Evolutionary conservation across 495 filamentous ascomycete genomes (phyloP), one percentile per base, ranked within the genome.

Genomic region (Penicillium taxi): DNA sequence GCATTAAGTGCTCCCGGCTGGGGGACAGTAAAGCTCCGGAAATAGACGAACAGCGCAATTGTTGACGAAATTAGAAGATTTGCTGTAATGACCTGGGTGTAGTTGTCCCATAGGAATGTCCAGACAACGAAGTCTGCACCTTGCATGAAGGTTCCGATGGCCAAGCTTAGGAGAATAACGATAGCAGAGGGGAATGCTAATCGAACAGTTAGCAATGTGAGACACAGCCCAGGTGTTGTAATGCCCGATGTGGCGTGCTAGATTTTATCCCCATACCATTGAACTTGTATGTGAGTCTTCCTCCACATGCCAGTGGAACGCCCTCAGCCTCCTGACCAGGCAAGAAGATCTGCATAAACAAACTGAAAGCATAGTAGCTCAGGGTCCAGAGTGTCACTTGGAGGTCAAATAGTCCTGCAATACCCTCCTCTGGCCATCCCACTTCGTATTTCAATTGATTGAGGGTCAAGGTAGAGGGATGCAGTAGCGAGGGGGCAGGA

Each of bases 61-160:
- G 54, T 40, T 25, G 74, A 80, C 6, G 82, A 64, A 51, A 96
- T 81, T 39, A 90, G 42, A 31, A 95, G 67, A 56, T 89, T 89
- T 34, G 80, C 76, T 0, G 87, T 93, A 18, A 94, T 72, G 37
- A 98, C 72, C 51, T 86, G 84, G 20, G 86, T 41, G 56, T 87
- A 90, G 60, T 96, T 90, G 57, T 94, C 79, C 69, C 82, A 81
- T 47, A 98, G 81, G 67, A 84, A 98, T 13, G 81, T 85, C 91
- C 89, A 98, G 17, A 94, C 65, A 8, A 76, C 72, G 54, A 94
- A 96, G 21, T 86, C 72, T 13, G 86, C 72, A 20, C 91, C 91
- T 49, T 93, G 72, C 9, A 74, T 53, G 42, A 78, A 66, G 3
- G 88, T 95, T 18, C 86, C 86, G 8, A 77, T 75, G 32, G 78